Percentiles rank a stretch among this genome's conserved stretches.
phyloP scores from a whole-genome alignment of 2,329 filamentous ascomycete species.

The Xylariaceae sp. region DNA sequence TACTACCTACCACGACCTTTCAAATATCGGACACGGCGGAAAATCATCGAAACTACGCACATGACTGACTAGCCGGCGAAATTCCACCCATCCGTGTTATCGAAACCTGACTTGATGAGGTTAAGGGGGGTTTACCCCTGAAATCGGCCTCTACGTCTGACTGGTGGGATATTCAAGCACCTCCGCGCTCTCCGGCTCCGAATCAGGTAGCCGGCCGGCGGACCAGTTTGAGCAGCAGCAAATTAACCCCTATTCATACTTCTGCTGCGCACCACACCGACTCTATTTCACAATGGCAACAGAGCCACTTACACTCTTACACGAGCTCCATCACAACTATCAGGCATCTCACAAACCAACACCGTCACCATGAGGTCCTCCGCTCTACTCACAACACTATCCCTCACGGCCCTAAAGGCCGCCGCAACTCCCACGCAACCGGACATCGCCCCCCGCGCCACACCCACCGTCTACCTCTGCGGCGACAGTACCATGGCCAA shows the following conservation, averaged over 20 bases:
- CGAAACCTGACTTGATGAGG: background rate
- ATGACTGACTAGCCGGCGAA: background rate
- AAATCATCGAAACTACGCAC: background rate
- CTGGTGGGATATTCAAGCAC: conserved; percentile 17
- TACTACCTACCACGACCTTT: background rate
- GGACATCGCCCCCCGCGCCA: conserved; percentile 21
- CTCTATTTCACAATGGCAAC: background rate
- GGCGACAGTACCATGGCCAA: conserved; percentile 53
- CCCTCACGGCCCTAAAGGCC: conserved; percentile 6
- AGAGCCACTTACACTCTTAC: background rate
- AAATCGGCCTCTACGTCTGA: conserved; percentile 1
- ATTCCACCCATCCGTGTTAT: background rate
- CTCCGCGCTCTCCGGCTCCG: conserved; percentile 14
- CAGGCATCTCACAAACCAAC: background rate
- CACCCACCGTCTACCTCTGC: conserved; percentile 44
- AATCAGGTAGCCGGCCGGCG: conserved; percentile 13
- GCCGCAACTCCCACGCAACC: conserved; percentile 16
- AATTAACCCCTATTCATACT: conserved; percentile 1
- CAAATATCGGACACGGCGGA: background rate
- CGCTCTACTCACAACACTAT: conserved; percentile 7
- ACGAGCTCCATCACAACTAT: background rate
- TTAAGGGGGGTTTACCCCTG: background rate
- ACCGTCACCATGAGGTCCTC: conserved; percentile 14
- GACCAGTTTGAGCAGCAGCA: background rate
- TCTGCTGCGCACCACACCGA: background rate